Evolutionary conservation across 2,329 filamentous ascomycete species (phyloP).

Genomic region (Colletotrichum magnum): DNA sequence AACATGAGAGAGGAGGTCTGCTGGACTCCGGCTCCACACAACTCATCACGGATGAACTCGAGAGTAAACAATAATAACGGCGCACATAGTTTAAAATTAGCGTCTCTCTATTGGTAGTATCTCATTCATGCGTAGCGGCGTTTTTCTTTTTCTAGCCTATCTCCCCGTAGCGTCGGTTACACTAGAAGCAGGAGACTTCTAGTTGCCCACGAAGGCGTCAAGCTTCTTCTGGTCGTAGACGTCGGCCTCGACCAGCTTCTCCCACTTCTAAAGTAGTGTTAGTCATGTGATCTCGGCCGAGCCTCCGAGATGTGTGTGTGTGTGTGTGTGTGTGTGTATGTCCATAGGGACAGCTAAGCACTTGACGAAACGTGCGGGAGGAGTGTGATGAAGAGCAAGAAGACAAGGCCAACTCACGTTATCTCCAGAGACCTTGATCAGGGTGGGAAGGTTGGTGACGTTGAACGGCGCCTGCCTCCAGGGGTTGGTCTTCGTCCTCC

Average conservation of each 20-base stretch:
- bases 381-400: neutral
- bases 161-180: too few species aligned
- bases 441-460: constrained; percentile 35
- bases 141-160: too few species aligned
- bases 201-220: constrained; percentile 26
- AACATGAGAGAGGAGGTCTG: neutral
- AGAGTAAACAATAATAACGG: too few species aligned
- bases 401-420: constrained; percentile 21
- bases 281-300: neutral
- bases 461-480: constrained; percentile 40
- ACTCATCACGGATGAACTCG: neutral
- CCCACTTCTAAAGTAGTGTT: constrained; percentile 28
- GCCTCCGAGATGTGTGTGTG: too few species aligned
- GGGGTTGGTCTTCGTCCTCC: constrained; percentile 38
- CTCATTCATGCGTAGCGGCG: neutral
- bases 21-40: neutral
- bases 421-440: constrained; percentile 35
- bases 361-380: too few species aligned
- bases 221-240: constrained; percentile 39
- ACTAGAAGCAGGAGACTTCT: too few species aligned
- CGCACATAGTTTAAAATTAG: neutral
- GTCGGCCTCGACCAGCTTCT: constrained; percentile 38
- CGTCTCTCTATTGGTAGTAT: too few species aligned
- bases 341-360: too few species aligned
- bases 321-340: too few species aligned